Percentiles rank a stretch among this genome's conserved stretches.
phyloP scores from a whole-genome alignment of 2,329 filamentous ascomycete species.

The Colletotrichum acutatum region DNA sequence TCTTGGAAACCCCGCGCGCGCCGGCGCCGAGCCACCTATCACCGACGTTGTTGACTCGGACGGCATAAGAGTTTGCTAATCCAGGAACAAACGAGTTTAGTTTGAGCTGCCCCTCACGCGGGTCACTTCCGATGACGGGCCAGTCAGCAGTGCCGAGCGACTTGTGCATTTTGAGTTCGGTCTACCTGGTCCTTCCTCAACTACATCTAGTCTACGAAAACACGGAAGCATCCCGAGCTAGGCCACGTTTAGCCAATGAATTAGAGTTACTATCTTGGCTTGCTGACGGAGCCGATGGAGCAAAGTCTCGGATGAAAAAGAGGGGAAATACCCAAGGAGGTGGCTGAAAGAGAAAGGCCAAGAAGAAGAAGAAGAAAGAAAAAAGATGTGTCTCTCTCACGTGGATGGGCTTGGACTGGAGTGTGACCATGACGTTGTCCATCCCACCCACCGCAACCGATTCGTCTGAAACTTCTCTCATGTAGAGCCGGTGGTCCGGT shows the following conservation, averaged over 20 bases:
- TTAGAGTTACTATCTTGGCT: neutral
- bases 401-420: neutral
- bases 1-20: too few species aligned
- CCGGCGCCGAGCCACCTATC: neutral
- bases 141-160: neutral
- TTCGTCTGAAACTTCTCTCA: neutral
- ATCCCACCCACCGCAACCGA: neutral
- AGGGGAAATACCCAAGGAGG: slow-evolving; percentile 1
- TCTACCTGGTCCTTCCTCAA: neutral
- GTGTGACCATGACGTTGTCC: neutral
- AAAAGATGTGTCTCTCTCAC: neutral
- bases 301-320: slow-evolving; percentile 1
- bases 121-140: neutral
- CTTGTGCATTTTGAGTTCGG: neutral
- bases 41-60: neutral
- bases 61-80: neutral
- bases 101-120: neutral
- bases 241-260: neutral
- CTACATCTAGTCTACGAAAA: neutral
- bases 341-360: neutral
- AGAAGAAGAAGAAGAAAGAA: neutral
- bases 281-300: neutral
- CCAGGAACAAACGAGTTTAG: slow-evolving; percentile 10
- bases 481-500: neutral
- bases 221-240: neutral